Base-by-base conservation (phyloP, 1,284 basidiomycete genomes). In the Sporisorium graminicola region DNA sequence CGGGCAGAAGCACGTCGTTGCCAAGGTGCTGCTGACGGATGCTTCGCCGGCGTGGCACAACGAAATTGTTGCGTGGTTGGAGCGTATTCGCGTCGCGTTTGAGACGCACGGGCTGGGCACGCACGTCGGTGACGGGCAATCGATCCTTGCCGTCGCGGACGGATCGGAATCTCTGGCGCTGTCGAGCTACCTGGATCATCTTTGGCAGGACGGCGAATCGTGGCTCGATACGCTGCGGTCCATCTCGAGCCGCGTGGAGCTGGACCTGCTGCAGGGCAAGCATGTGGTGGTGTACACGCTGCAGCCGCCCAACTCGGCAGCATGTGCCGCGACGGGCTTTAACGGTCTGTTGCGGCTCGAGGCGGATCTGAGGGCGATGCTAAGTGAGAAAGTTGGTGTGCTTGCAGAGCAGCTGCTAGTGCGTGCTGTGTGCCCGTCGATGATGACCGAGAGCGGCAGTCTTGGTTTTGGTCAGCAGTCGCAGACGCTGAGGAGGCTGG, bases 231-330 rank as follows among this genome's bases (percentile, higher is more conserved):
- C 75, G 26, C 51, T 77, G 35, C 65, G 75, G 2, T 74, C 70
- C 12, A 69, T 77, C 24, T 42, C 70, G n/a, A 57, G 61, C 35
- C 75, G 71, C 10, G 49, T 78, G 0, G 58, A 63, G 52, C 13
- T 46, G n/a, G 61, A 58, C 42, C 52, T 73, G 47, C 50, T 72
- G 29, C 60, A 78, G 52, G 74, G 66, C 5, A 74, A 73, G 62
- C 74, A 78, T 44, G 77, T 77, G 40, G 77, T 78, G 26, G 58
- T 78, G 46, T 78, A 78, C 46, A 58, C 69, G 14, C 44, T 78
- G 62, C 74, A 78, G 65, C 54, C 61, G 14, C 47, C 58, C 29
- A 37, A 50, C 24, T 70, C 69, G 18, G 31, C 49, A 2, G 22
- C 26, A n/a, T 69, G 69, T 42, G 53, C 35, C 9, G 27, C 35